A percentile compares a stretch with the other conserved stretches of the same genome.
Conservation (phyloP, 1,284 basidiomycete genomes). For the Bjerkandera adusta region DNA sequence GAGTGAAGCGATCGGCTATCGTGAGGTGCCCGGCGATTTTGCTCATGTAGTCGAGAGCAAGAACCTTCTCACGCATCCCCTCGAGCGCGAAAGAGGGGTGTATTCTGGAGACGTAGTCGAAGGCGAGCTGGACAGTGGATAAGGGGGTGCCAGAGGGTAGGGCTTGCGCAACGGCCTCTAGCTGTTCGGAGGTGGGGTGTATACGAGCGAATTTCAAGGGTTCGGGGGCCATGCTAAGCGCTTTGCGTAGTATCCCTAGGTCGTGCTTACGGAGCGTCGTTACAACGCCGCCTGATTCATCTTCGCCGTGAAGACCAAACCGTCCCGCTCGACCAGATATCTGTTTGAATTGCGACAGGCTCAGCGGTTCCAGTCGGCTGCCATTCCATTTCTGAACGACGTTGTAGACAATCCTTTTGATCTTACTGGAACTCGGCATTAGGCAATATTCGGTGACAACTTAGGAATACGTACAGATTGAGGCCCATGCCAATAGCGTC, state of each 20-base stretch:
- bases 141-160: conserved; percentile 36
- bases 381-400: conserved; percentile 77
- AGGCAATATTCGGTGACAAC: background rate
- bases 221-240: conserved; percentile 38
- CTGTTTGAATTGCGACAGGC: conserved; percentile 88
- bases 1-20: conserved; percentile 23
- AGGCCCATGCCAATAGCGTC: conserved; percentile 96
- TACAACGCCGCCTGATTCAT: conserved; percentile 57
- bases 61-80: conserved; percentile 13
- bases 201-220: conserved; percentile 35
- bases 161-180: conserved; percentile 27
- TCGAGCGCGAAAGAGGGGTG: conserved; percentile 25
- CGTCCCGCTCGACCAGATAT: conserved; percentile 96
- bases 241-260: conserved; percentile 57
- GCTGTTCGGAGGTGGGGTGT: conserved; percentile 22
- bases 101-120: conserved; percentile 28
- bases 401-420: conserved; percentile 88
- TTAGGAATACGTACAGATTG: conserved; percentile 72
- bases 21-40: conserved; percentile 23
- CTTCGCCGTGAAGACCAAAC: conserved; percentile 68
- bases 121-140: conserved; percentile 21
- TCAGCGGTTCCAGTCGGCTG: conserved; percentile 48
- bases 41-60: conserved; percentile 25
- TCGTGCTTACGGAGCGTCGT: conserved; percentile 74
- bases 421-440: conserved; percentile 58